phyloP scores from a whole-genome alignment of 768 basidiomycete genomes.

The Daedaleopsis sinensis region DNA sequence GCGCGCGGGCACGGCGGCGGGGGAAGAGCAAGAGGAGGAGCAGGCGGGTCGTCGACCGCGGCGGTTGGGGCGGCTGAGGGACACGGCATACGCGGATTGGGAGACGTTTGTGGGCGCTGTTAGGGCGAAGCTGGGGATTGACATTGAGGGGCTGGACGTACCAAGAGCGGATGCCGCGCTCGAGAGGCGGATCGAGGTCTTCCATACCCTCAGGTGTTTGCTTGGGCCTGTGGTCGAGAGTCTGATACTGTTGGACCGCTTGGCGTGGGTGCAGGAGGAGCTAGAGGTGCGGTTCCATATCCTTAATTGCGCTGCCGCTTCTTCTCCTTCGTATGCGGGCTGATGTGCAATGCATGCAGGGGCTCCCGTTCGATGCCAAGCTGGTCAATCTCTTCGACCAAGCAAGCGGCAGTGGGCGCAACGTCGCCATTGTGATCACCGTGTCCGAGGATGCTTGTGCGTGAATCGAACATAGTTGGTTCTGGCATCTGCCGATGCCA shows the following conservation, averaged over 20 bases:
- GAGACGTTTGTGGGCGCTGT: conserved; percentile 41
- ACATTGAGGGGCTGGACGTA: not conserved
- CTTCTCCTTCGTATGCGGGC: not conserved
- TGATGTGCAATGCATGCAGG: not conserved
- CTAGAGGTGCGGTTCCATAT: conserved; percentile 31
- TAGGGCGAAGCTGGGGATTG: conserved; percentile 16
- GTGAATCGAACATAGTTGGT: not conserved
- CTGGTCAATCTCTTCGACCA: conserved; percentile 76
- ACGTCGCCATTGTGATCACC: conserved; percentile 29
- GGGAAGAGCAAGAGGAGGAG: too few species aligned
- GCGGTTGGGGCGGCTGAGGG: conserved; percentile 54
- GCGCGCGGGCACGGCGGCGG: too few species aligned
- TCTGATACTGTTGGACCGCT: conserved; percentile 63
- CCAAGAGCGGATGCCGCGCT: conserved; percentile 14
- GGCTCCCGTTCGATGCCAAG: conserved; percentile 34
- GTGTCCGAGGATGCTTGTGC: not conserved
- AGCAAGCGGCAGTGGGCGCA: conserved; percentile 69
- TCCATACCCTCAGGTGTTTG: conserved; percentile 70
- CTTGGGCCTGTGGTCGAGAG: conserved; percentile 71
- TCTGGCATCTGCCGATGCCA: too few species aligned
- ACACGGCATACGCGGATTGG: conserved; percentile 54
- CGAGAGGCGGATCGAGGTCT: conserved; percentile 52
- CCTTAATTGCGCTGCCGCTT: not conserved
- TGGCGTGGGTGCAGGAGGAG: conserved; percentile 54
- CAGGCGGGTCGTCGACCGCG: conserved; percentile 8